Conservation (phyloP, 257 asterid species). For the Ilex aquifolium region DNA sequence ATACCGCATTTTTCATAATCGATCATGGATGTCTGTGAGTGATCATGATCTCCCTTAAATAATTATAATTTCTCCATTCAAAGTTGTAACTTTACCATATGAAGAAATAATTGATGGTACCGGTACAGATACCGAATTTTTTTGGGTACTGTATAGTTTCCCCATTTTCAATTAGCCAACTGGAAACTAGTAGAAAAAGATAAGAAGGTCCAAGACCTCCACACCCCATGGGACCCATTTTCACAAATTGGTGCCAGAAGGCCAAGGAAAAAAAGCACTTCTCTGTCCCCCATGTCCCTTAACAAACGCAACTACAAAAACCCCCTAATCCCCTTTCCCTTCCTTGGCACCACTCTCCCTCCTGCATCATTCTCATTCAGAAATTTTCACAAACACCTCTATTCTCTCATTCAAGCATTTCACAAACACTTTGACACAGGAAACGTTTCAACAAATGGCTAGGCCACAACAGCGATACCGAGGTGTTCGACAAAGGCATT, state of each 20-base stretch:
- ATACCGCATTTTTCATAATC: no score
- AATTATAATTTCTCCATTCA: no score
- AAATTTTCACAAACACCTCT: not conserved
- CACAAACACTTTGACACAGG: not conserved
- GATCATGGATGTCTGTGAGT: no score
- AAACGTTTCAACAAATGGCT: constrained; percentile 34
- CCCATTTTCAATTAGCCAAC: constrained; percentile 24
- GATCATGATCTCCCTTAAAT: no score
- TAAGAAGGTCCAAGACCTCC: constrained; percentile 14
- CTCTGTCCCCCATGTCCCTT: constrained; percentile 5
- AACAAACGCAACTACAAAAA: constrained; percentile 6
- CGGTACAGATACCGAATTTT: no score
- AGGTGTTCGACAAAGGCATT: constrained; percentile 91
- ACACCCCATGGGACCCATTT: constrained; percentile 31
- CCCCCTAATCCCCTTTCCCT: not conserved
- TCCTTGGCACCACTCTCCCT: not conserved
- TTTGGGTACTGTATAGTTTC: no score
- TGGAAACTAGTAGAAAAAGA: constrained; percentile 22
- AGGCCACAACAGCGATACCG: constrained; percentile 70
- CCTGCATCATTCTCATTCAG: not conserved
- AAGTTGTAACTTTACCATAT: no score
- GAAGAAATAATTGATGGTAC: no score
- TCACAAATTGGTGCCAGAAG: constrained; percentile 27
- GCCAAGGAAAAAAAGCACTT: not conserved
- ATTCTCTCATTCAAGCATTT: not conserved